Conservation (phyloP, 1,284 basidiomycete genomes). For the Stygiomarasmius scandens region DNA sequence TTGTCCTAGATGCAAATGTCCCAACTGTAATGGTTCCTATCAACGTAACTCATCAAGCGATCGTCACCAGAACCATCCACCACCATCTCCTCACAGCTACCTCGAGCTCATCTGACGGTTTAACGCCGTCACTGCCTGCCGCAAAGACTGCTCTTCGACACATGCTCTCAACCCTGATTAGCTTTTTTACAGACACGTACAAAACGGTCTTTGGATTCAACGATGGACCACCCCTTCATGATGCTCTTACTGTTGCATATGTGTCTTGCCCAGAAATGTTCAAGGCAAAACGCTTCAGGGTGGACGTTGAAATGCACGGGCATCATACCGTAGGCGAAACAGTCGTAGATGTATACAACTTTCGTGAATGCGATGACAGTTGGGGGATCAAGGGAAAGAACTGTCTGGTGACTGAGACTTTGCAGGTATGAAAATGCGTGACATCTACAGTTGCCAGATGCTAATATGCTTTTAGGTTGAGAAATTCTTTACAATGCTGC, state of each 20-base stretch:
- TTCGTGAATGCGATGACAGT: slow-evolving; percentile 53
- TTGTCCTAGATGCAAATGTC: slow-evolving; percentile 65
- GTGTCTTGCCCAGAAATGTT: slow-evolving; percentile 69
- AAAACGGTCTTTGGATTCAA: slow-evolving; percentile 71
- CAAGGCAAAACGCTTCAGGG: slow-evolving; percentile 58
- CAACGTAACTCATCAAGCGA: slow-evolving; percentile 83
- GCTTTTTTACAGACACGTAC: slow-evolving; percentile 72
- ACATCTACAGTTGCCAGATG: background rate
- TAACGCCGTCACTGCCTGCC: slow-evolving; percentile 33
- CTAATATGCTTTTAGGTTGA: slow-evolving; percentile 45
- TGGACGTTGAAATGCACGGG: slow-evolving; percentile 76
- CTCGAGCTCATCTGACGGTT: slow-evolving; percentile 9
- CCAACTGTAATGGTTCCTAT: slow-evolving; percentile 76
- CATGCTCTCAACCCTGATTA: slow-evolving; percentile 72
- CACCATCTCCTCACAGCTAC: slow-evolving; percentile 48
- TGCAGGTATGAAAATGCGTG: slow-evolving; percentile 53
- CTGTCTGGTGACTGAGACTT: slow-evolving; percentile 64
- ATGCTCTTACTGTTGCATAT: slow-evolving; percentile 78
- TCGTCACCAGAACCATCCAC: slow-evolving; percentile 62
- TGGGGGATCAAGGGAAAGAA: slow-evolving; percentile 76
- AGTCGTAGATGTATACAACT: slow-evolving; percentile 74
- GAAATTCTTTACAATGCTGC: slow-evolving; percentile 66
- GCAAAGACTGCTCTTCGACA: slow-evolving; percentile 63
- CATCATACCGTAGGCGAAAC: slow-evolving; percentile 72
- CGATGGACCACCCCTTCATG: slow-evolving; percentile 81